phyloP scores from a whole-genome alignment of 257 asterid species.

The Ilex asprella region DNA sequence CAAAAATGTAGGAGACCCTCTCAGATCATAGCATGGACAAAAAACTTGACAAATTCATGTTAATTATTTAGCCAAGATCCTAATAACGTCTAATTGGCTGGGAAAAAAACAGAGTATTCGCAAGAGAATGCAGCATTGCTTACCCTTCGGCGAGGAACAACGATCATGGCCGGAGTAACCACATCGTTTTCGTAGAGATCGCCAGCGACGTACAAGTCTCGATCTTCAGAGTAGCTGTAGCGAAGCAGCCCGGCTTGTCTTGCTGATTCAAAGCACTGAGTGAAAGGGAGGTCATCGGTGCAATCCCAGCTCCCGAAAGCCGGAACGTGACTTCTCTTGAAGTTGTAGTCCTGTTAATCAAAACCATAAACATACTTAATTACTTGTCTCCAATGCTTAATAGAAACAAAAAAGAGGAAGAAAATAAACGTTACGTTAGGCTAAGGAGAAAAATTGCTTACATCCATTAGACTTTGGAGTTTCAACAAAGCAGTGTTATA shows the following conservation, averaged over 20 bases:
- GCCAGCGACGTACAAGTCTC: slow-evolving; percentile 74
- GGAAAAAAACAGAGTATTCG: too few relatives aligned
- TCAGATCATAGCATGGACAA: too few relatives aligned
- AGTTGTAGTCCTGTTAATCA: slow-evolving; percentile 31
- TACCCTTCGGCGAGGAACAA: slow-evolving; percentile 69
- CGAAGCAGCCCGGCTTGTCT: slow-evolving; percentile 43
- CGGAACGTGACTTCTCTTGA: slow-evolving; percentile 56
- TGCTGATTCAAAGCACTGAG: slow-evolving; percentile 74
- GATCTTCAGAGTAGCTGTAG: slow-evolving; percentile 48
- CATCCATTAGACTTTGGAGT: too few relatives aligned
- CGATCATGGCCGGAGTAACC: slow-evolving; percentile 67
- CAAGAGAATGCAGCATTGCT: background rate
- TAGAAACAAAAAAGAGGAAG: too few relatives aligned
- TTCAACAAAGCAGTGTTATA: too few relatives aligned
- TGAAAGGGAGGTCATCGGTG: slow-evolving; percentile 42
- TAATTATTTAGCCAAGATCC: too few relatives aligned
- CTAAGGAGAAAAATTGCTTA: too few relatives aligned
- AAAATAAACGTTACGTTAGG: too few relatives aligned
- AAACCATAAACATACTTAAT: background rate
- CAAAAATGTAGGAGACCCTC: too few relatives aligned
- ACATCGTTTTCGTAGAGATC: slow-evolving; percentile 61
- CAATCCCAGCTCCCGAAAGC: slow-evolving; percentile 93
- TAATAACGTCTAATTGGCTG: too few relatives aligned
- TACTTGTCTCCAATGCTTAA: too few relatives aligned
- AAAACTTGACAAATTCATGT: too few relatives aligned